phyloP scores from a whole-genome alignment of 768 basidiomycete species.

The Hortiboletus flavorubellus region DNA sequence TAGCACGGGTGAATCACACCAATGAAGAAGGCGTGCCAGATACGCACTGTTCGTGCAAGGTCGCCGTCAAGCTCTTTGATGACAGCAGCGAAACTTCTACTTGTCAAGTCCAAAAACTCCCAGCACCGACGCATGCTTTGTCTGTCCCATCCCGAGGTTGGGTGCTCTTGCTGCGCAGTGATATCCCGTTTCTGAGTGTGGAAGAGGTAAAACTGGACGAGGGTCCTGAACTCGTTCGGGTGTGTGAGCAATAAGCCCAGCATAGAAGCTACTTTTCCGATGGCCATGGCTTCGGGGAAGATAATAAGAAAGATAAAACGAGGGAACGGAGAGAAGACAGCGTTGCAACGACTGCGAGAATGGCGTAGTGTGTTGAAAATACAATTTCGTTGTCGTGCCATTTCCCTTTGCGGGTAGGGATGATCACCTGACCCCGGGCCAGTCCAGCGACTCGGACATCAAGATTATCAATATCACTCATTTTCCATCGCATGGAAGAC shows the following conservation, averaged over 20 bases:
- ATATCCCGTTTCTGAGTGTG: slow-evolving; percentile 83
- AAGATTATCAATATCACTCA: neutral
- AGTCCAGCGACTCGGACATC: neutral
- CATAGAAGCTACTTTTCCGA: slow-evolving; percentile 57
- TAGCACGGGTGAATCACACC: neutral
- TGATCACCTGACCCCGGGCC: slow-evolving; percentile 12
- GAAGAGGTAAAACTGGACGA: slow-evolving; percentile 81
- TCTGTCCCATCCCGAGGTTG: slow-evolving; percentile 85
- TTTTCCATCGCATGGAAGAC: slow-evolving; percentile 41
- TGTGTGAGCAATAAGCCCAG: slow-evolving; percentile 70
- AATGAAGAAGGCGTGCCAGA: neutral
- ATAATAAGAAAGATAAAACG: neutral
- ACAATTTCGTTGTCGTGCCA: slow-evolving; percentile 8
- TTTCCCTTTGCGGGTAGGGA: neutral
- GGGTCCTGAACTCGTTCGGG: slow-evolving; percentile 77
- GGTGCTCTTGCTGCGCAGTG: slow-evolving; percentile 65
- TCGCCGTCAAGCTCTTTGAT: slow-evolving; percentile 97
- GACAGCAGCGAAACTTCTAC: slow-evolving; percentile 86
- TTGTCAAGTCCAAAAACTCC: slow-evolving; percentile 84
- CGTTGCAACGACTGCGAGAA: neutral
- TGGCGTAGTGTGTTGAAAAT: neutral
- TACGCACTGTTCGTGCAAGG: slow-evolving; percentile 82
- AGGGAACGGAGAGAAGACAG: neutral
- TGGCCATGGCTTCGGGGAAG: slow-evolving; percentile 24
- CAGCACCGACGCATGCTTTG: slow-evolving; percentile 85